Evolutionary conservation across 805 yeast genomes (phyloP).

Genomic region (Naumovozyma castellii): DNA sequence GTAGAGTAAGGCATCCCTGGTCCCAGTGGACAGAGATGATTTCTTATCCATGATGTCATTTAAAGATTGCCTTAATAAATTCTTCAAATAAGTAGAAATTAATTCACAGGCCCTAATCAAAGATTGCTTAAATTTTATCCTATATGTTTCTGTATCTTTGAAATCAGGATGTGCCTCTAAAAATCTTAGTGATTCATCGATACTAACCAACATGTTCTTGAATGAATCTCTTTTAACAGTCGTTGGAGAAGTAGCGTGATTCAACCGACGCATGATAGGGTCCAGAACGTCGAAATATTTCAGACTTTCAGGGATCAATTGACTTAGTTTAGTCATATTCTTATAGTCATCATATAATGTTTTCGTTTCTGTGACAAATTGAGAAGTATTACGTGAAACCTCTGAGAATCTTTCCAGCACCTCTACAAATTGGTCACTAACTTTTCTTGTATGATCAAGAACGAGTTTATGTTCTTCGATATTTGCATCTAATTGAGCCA

Average conservation of each 20-base stretch:
- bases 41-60: conserved; percentile 26
- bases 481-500: conserved; percentile 24
- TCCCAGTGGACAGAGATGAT: conserved; percentile 10
- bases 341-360: conserved; percentile 38
- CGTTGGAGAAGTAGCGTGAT: conserved; percentile 54
- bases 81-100: conserved; percentile 54
- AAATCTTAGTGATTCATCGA: conserved; percentile 62
- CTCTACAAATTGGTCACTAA: conserved; percentile 20
- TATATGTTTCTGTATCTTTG: conserved; percentile 60
- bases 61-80: conserved; percentile 29
- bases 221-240: conserved; percentile 55
- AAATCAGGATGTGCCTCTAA: conserved; percentile 47
- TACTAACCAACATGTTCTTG: conserved; percentile 40
- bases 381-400: conserved; percentile 24
- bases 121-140: conserved; percentile 70
- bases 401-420: conserved; percentile 28
- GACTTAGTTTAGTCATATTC: conserved; percentile 42
- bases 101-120: conserved; percentile 71
- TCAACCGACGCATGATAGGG: conserved; percentile 54
- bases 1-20: conserved; percentile 56
- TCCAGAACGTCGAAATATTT: conserved; percentile 63
- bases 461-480: conserved; percentile 33
- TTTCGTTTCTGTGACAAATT: conserved; percentile 40
- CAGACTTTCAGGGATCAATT: conserved; percentile 50
- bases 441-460: conserved; percentile 32